Conservation (phyloP, 805 yeast species). For the Myxozyma mucilagina region DNA sequence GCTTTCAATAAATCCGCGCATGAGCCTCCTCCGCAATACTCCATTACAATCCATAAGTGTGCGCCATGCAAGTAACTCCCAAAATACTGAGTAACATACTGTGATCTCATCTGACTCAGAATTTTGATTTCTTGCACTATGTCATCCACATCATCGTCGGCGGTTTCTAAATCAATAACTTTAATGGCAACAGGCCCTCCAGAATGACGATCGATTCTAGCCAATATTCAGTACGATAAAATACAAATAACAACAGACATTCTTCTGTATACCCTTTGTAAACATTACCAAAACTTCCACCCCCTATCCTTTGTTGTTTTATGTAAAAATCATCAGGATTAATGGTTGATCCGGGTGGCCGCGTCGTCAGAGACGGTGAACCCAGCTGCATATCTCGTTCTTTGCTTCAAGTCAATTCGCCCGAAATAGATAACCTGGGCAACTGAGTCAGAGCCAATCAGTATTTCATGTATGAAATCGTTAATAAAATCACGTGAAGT, state of each 20-base stretch:
- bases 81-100: slow-evolving; percentile 63
- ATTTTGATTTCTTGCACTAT: slow-evolving; percentile 77
- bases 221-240: background rate
- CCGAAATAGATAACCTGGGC: too few species aligned
- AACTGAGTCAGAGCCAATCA: too few species aligned
- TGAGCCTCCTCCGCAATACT: slow-evolving; percentile 93
- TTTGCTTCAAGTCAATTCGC: too few species aligned
- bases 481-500: too few species aligned
- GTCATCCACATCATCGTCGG: slow-evolving; percentile 71
- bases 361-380: slow-evolving; percentile 2
- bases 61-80: slow-evolving; percentile 65
- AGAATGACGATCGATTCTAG: slow-evolving; percentile 39
- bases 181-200: slow-evolving; percentile 74
- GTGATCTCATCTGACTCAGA: slow-evolving; percentile 64
- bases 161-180: slow-evolving; percentile 75
- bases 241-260: background rate
- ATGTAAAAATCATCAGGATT: slow-evolving; percentile 26
- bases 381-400: background rate
- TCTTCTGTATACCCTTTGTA: slow-evolving; percentile 52
- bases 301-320: slow-evolving; percentile 59
- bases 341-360: background rate
- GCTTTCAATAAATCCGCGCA: slow-evolving; percentile 70
- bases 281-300: slow-evolving; percentile 87
- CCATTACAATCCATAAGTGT: slow-evolving; percentile 88
- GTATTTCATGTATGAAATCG: too few species aligned